Evolutionary conservation across 345 rosid species (phyloP).

Genomic region (Brassica carinata): DNA sequence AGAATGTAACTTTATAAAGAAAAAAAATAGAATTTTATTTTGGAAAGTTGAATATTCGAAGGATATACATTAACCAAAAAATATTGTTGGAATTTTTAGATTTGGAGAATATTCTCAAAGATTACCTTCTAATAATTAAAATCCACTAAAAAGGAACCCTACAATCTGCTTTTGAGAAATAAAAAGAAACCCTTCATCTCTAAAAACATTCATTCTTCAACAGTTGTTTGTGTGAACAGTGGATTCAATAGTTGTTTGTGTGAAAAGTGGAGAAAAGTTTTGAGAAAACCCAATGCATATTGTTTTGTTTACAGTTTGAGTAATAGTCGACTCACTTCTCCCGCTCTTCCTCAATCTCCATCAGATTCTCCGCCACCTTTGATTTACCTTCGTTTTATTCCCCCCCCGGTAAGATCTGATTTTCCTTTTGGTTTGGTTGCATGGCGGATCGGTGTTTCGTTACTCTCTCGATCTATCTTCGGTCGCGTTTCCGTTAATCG

Average conservation of each 20-base stretch:
- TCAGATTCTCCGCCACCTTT: not conserved
- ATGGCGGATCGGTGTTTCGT: not conserved
- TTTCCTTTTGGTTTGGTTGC: not conserved
- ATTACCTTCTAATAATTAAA: not conserved
- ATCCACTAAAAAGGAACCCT: not conserved
- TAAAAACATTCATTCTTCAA: not conserved
- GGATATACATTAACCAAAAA: not conserved
- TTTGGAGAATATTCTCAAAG: not conserved
- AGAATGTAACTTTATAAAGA: not conserved
- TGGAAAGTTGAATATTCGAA: not conserved
- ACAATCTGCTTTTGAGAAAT: not conserved
- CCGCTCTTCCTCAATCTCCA: not conserved
- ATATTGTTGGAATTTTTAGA: not conserved
- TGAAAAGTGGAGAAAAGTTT: not conserved
- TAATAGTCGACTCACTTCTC: not conserved
- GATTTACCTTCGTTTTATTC: not conserved
- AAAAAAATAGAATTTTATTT: not conserved
- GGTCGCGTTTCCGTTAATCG: not conserved
- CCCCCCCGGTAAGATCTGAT: not conserved
- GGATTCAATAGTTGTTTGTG: not conserved
- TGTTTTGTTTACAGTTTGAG: slow-evolving; percentile 11
- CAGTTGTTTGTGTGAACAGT: not conserved
- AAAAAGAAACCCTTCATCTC: not conserved
- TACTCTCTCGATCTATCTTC: not conserved
- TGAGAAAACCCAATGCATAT: not conserved